Base-by-base conservation (phyloP, 2,329 filamentous ascomycete genomes). In the Xylaria sp. region DNA sequence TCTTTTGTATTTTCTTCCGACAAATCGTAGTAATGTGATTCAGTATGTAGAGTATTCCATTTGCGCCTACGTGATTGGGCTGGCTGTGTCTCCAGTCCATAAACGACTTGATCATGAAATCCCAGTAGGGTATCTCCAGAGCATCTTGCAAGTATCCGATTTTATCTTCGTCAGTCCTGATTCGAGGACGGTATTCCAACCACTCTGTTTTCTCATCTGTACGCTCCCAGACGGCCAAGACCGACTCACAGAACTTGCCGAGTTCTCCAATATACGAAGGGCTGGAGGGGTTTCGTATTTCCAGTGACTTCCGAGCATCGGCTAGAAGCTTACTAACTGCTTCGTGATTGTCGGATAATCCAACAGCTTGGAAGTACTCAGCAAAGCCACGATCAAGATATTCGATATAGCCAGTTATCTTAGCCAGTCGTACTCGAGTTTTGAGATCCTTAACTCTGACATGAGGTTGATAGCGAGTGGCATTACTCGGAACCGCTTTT, bases 101-200 rank as follows among this genome's bases (percentile, higher is more conserved):
- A 21, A 52, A 52, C 6, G 50, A 40, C 28, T 52, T 40, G 7
- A 52, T 52, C 50, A 52, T 52, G 6, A 52, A 38, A 11, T 52
- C 33, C 49, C 49, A 52, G 28, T 52, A 52, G 5, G 49, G 49
- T 38, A 40, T 40, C 17, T 52, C 49, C 19, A 52, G 21, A 19
- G 49, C 49, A 25, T 52, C 49, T 31, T 52, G 49, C 6, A 52
- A 35, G 35, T 52, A 52, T 17, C 28, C 33, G 25, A 52, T 52
- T 15, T 40, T 52, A 15, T 52, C 49, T 35, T 52, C 11, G 19
- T 52, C 33, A 52, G n/a, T 52, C 17, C 49, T 21, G 33, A 25
- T 11, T 21, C 33, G 33, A 5, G 49, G 51, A 15, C 37, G 40
- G 15, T 43, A 43, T 11, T 43, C 40, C 1, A 43, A 17, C 40